Evolutionary conservation across 192 early-diverging fungal genomes (phyloP).

Genomic region (Backusella circina): DNA sequence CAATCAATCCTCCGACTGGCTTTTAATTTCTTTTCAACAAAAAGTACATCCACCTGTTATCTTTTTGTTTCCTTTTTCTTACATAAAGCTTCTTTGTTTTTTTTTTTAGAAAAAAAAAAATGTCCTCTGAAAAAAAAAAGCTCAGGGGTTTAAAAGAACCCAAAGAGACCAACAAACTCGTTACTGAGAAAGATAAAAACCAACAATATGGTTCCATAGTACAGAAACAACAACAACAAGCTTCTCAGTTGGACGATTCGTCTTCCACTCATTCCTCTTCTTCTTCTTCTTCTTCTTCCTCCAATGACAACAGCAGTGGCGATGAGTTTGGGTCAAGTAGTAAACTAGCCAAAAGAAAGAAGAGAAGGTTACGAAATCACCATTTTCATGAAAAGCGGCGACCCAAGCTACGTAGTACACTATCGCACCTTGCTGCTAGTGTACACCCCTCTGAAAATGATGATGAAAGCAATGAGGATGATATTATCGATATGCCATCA

Average conservation of each 20-base stretch:
- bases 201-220: not conserved
- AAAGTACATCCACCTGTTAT: not conserved
- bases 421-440: slow-evolving; percentile 14
- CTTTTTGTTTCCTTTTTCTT: not conserved
- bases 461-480: slow-evolving; percentile 1
- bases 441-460: slow-evolving; percentile 1
- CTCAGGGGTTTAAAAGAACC: not conserved
- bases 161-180: not conserved
- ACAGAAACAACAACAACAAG: not conserved
- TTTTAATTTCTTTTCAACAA: not conserved
- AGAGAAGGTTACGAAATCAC: slow-evolving; percentile 13
- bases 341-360: slow-evolving; percentile 13
- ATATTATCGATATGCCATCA: not conserved
- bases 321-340: slow-evolving; percentile 4
- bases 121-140: not conserved
- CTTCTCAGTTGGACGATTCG: not conserved
- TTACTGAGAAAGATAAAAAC: not conserved
- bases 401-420: slow-evolving; percentile 4
- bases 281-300: not conserved
- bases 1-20: not conserved
- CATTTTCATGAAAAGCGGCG: slow-evolving; percentile 1
- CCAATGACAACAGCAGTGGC: slow-evolving; percentile 4
- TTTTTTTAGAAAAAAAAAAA: not conserved
- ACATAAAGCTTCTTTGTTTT: not conserved
- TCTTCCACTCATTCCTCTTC: not conserved